Evolutionary conservation across 2,329 filamentous ascomycete genomes (phyloP).

Genomic region (Aspergillus quadrilineatus): DNA sequence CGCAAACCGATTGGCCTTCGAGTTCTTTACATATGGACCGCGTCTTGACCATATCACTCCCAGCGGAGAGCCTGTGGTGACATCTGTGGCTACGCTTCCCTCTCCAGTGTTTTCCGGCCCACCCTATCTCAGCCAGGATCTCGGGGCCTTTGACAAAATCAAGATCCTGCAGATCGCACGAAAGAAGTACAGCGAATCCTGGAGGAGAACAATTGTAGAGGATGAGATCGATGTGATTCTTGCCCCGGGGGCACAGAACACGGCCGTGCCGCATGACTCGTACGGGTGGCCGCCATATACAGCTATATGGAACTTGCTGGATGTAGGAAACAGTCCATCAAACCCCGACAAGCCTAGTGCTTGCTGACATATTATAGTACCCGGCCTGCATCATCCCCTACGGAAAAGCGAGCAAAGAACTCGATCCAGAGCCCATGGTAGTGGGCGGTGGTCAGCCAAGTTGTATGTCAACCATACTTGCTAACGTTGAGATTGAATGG

Average conservation of each 20-base stretch:
- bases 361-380: background rate
- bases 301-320: slow-evolving; percentile 1
- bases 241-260: slow-evolving; percentile 1
- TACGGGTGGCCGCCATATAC: slow-evolving; percentile 8
- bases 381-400: slow-evolving; percentile 4
- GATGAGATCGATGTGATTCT: slow-evolving; percentile 1
- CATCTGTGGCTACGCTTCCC: slow-evolving; percentile 1
- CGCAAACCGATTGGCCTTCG: background rate
- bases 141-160: slow-evolving; percentile 4
- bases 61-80: background rate
- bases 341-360: slow-evolving; percentile 30
- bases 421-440: slow-evolving; percentile 35
- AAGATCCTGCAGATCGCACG: background rate
- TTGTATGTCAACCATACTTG: slow-evolving; percentile 20
- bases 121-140: background rate
- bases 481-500: too few relatives aligned
- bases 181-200: background rate
- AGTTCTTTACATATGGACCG: background rate
- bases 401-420: slow-evolving; percentile 26
- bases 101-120: slow-evolving; percentile 5
- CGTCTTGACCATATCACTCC: background rate
- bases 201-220: background rate
- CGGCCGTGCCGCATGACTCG: slow-evolving; percentile 7
- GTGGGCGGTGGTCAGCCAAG: slow-evolving; percentile 31
- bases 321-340: slow-evolving; percentile 36